phyloP scores from a whole-genome alignment of 2,329 filamentous ascomycete genomes.

The Dryadomyces quercus-mongolicae region DNA sequence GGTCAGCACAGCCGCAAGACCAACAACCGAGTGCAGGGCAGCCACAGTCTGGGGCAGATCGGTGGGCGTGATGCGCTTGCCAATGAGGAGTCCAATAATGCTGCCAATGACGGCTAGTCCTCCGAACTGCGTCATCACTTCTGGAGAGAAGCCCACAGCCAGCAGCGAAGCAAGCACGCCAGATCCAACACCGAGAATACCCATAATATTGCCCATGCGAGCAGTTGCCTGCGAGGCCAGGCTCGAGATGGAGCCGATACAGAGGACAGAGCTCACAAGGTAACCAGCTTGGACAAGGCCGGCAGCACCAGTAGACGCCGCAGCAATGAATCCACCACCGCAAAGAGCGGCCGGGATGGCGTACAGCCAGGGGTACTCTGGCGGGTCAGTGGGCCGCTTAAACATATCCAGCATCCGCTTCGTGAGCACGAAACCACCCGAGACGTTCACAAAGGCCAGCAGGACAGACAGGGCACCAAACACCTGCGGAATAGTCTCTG shows the following conservation, averaged over 20 bases:
- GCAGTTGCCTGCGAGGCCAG: constrained; percentile 75
- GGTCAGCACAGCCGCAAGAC: constrained; percentile 76
- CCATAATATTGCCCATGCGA: constrained; percentile 72
- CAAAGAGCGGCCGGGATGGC: constrained; percentile 66
- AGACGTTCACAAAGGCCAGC: constrained; percentile 78
- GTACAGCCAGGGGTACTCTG: constrained; percentile 82
- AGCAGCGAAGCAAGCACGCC: constrained; percentile 74
- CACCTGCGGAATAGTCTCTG: constrained; percentile 64
- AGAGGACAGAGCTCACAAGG: constrained; percentile 71
- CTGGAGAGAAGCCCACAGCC: constrained; percentile 68
- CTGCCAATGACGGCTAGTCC: constrained; percentile 61
- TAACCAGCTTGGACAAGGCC: constrained; percentile 83
- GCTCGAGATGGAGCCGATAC: constrained; percentile 72
- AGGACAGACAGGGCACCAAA: constrained; percentile 73
- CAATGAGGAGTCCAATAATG: constrained; percentile 58
- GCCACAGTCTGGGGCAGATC: constrained; percentile 83
- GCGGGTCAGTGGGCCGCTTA: constrained; percentile 72
- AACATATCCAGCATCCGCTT: constrained; percentile 94
- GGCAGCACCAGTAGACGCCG: constrained; percentile 68
- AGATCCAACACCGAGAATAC: constrained; percentile 72
- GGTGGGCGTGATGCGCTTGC: constrained; percentile 76
- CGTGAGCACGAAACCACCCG: constrained; percentile 81
- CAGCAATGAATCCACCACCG: constrained; percentile 68
- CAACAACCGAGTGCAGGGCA: constrained; percentile 80
- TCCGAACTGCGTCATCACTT: constrained; percentile 71